Evolutionary conservation across 1,284 basidiomycete genomes (phyloP).

Genomic region (Tilletia walkeri): DNA sequence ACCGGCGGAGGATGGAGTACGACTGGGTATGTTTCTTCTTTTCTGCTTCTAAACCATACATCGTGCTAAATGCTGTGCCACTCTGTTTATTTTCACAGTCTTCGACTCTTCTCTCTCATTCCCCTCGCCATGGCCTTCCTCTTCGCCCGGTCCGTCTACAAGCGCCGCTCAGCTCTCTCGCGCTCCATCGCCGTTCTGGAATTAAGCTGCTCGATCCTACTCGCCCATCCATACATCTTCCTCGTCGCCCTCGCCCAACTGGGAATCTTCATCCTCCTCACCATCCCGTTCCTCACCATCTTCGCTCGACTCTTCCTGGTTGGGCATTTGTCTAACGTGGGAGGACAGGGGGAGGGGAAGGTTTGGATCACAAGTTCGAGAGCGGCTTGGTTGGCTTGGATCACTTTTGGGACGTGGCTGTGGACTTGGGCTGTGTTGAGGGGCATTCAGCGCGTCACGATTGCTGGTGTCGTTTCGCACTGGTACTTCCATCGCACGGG

Average conservation of each 20-base stretch:
- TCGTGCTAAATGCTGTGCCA: too few species aligned
- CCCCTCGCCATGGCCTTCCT: slow-evolving; percentile 70
- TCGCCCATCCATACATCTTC: slow-evolving; percentile 76
- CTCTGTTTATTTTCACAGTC: slow-evolving; percentile 53
- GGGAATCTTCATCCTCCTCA: slow-evolving; percentile 68
- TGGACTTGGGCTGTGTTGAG: slow-evolving; percentile 88
- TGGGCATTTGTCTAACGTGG: slow-evolving; percentile 40
- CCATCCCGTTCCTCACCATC: slow-evolving; percentile 79
- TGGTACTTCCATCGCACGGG: slow-evolving; percentile 86
- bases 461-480: slow-evolving; percentile 78
- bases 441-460: slow-evolving; percentile 73
- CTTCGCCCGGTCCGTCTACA: slow-evolving; percentile 70
- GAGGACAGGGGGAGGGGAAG: slow-evolving; percentile 19
- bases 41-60: not conserved
- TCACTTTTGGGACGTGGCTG: slow-evolving; percentile 71
- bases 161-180: slow-evolving; percentile 64
- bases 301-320: slow-evolving; percentile 67
- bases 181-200: slow-evolving; percentile 73
- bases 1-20: slow-evolving; percentile 74
- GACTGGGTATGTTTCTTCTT: slow-evolving; percentile 65
- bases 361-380: slow-evolving; percentile 76
- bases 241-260: slow-evolving; percentile 76
- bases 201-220: slow-evolving; percentile 73
- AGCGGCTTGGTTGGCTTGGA: slow-evolving; percentile 77
- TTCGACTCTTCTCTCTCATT: slow-evolving; percentile 74